Evolutionary conservation across 1,284 basidiomycete genomes (phyloP), one percentile per base, ranked within the genome.

Genomic region (Leucoagaricus sp.): DNA sequence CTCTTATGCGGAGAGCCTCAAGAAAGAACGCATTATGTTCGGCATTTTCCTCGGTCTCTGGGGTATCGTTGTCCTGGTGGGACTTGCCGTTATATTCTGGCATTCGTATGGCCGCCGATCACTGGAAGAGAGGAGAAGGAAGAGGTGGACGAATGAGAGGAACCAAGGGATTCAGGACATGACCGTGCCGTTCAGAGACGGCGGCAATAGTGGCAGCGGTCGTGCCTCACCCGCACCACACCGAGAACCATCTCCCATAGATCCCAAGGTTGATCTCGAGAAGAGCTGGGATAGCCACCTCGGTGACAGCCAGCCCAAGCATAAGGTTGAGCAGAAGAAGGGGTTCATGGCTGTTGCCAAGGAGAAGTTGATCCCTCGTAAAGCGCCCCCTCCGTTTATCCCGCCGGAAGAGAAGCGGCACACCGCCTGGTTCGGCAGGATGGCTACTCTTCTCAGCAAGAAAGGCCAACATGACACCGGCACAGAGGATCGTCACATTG

Each of bases 191-290:
- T 79, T 75, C 69, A 71, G 69, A 36, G 64, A 64, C n/a, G 66
- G 52, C 31, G 57, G 58, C 55, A 59, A 58, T 21, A 65, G 69
- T 63, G 64, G 72, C 66, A 67, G 67, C 53, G 69, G 51, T 66
- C 70, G 23, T 66, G 61, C 52, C 72, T 19, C 71, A 26, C 68
- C 71, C 25, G 53, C 51, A n/a, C n/a, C n/a, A n/a, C 46, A 51
- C 42, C 29, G 53, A 9, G 49, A 49, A n/a, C 53, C 61, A 12
- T 61, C 58, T 5, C 56, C 58, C 42, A 58, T 73, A 2, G 93
- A 99, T 67, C 94, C 94, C 56, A 98, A 97, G 79, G 98, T 98
- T 64, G 96, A 98, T 73, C 82, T 98, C 49, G 94, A 96, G 75
- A 94, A 95, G 79, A 78, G 76, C 50, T 85, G 81, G 78, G 79